phyloP scores from a whole-genome alignment of 495 filamentous ascomycete species.

The Friedmanniomyces endolithicus region DNA sequence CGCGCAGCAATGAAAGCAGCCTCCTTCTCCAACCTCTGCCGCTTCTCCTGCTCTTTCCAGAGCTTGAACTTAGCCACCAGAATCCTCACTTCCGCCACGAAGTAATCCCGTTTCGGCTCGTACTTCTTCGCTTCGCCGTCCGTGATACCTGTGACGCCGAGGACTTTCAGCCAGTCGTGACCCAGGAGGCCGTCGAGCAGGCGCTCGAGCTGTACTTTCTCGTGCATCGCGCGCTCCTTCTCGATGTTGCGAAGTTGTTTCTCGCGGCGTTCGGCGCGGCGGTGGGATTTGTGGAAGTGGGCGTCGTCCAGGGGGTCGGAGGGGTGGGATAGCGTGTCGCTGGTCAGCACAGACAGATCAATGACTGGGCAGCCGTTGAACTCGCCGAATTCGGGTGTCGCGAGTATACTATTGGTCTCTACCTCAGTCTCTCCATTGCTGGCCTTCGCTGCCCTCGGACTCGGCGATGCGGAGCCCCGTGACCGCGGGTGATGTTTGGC shows the following conservation, averaged over 20 bases:
- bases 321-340: conserved; percentile 30
- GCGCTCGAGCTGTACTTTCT: conserved; percentile 75
- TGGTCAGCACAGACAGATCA: conserved; percentile 43
- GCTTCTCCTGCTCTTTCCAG: conserved; percentile 87
- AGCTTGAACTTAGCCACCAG: conserved; percentile 74
- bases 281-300: conserved; percentile 56
- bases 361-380: conserved; percentile 42
- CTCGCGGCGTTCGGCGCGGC: conserved; percentile 72
- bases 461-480: neutral
- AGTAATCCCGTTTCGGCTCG: conserved; percentile 71
- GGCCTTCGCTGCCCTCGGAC: neutral
- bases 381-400: conserved; percentile 18
- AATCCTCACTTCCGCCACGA: conserved; percentile 64
- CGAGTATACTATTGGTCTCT: conserved; percentile 23
- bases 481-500: conserved; percentile 20
- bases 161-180: conserved; percentile 84
- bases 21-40: conserved; percentile 57
- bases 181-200: conserved; percentile 76
- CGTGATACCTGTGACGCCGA: conserved; percentile 82
- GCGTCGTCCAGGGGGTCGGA: conserved; percentile 59
- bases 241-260: conserved; percentile 89
- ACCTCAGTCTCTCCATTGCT: neutral
- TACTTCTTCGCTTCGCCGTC: conserved; percentile 72
- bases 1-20: conserved; percentile 36
- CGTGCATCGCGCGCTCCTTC: conserved; percentile 80